A percentile compares a stretch with the other conserved stretches of the same genome.
phyloP scores from a whole-genome alignment of 176 grass and related monocot genomes.

The Musa schizocarpa region DNA sequence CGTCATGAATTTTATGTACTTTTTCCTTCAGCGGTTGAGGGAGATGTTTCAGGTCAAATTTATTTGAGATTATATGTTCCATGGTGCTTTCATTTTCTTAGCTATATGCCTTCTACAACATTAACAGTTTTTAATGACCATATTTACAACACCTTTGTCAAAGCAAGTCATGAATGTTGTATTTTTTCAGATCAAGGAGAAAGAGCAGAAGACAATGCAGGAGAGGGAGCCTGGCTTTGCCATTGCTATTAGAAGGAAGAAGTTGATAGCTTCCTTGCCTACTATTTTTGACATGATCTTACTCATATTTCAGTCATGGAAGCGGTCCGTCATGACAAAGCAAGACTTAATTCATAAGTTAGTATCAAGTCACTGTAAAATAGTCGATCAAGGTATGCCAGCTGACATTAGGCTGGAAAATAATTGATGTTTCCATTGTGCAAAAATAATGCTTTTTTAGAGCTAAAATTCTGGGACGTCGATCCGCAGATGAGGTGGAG shows the following conservation, averaged over 20 bases:
- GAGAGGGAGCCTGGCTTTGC: constrained; percentile 40
- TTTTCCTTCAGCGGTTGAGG: no score
- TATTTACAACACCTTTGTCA: no score
- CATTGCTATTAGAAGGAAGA: constrained; percentile 38
- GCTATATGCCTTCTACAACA: no score
- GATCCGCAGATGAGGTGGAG: constrained; percentile 53
- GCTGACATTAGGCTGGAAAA: neutral
- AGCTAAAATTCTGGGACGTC: neutral
- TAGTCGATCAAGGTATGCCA: constrained; percentile 48
- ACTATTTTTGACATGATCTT: constrained; percentile 51
- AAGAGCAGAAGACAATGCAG: constrained; percentile 41
- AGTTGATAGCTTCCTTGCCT: constrained; percentile 51
- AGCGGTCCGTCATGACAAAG: constrained; percentile 62
- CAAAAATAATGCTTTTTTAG: neutral
- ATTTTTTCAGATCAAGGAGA: constrained; percentile 54
- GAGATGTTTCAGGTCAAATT: no score
- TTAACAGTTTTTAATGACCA: no score
- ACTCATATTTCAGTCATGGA: constrained; percentile 52
- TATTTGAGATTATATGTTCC: no score
- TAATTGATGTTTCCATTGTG: no score
- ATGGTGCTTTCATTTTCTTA: no score
- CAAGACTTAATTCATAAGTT: constrained; percentile 74
- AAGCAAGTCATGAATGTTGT: constrained; percentile 3
- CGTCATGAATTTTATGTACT: no score
- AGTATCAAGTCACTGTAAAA: constrained; percentile 48